These are phyloP conservation scores for Trichophyton rubrum DNA, from an alignment of 2,329 filamentous ascomycete genomes.

Conservation along the genomic window DNA sequence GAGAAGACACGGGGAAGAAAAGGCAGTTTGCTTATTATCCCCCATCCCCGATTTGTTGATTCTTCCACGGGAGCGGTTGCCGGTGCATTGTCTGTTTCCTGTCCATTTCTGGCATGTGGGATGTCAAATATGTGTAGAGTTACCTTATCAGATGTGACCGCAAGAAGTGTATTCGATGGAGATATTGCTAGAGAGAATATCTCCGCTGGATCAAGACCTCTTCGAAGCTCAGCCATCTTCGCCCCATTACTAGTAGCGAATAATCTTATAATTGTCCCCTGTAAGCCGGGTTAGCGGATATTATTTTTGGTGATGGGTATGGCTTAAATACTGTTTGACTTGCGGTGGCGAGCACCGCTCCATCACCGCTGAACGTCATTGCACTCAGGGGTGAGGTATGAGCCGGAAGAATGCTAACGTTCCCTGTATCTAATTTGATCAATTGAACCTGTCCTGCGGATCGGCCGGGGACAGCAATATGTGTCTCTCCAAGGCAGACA, in stretches of 20 bases:
- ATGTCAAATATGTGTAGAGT: conserved; percentile 92
- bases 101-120: conserved; percentile 34
- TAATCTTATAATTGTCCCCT: conserved; percentile 79
- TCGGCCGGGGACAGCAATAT: conserved; percentile 75
- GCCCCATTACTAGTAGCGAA: conserved; percentile 71
- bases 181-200: conserved; percentile 85
- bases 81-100: conserved; percentile 18
- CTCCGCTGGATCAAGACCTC: conserved; percentile 75
- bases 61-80: conserved; percentile 25
- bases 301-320: background rate
- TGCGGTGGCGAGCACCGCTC: conserved; percentile 71
- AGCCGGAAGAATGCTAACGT: conserved; percentile 86
- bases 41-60: conserved; percentile 61
- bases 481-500: conserved; percentile 60
- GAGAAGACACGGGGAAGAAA: conserved; percentile 78
- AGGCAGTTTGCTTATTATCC: conserved; percentile 69
- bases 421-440: conserved; percentile 62
- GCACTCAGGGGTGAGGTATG: conserved; percentile 70
- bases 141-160: conserved; percentile 91
- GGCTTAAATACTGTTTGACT: conserved; percentile 54
- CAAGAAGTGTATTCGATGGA: conserved; percentile 64
- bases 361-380: conserved; percentile 66
- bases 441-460: conserved; percentile 81
- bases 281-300: background rate
- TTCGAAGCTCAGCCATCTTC: conserved; percentile 68